Conservation (phyloP, 2,329 filamentous ascomycete genomes). For the Chrysoporthe cubensis region DNA sequence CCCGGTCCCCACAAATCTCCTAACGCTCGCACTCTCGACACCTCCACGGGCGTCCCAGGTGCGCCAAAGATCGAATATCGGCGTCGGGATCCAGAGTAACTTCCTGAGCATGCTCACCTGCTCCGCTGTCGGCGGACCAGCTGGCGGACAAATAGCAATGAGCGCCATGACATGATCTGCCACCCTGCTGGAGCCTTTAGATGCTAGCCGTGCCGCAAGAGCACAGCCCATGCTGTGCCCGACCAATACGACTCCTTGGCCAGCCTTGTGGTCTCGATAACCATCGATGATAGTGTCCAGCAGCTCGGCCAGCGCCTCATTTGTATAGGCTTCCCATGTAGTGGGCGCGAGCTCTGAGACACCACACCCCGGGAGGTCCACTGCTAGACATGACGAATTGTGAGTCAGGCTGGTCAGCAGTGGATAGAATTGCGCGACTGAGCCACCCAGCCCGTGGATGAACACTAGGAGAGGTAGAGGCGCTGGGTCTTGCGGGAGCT, state of each 20-base stretch:
- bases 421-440: conserved; percentile 82
- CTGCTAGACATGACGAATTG: conserved; percentile 79
- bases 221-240: conserved; percentile 92
- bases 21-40: conserved; percentile 75
- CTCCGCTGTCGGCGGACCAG: conserved; percentile 62
- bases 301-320: conserved; percentile 74
- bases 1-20: conserved; percentile 71
- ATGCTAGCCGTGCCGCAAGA: conserved; percentile 72
- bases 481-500: conserved; percentile 73
- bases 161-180: conserved; percentile 72
- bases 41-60: conserved; percentile 81
- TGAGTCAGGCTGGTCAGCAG: conserved; percentile 82
- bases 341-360: conserved; percentile 74
- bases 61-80: conserved; percentile 77
- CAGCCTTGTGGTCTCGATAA: conserved; percentile 66
- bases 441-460: conserved; percentile 92
- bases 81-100: conserved; percentile 70
- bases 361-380: conserved; percentile 91
- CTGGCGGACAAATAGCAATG: conserved; percentile 79
- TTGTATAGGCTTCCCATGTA: conserved; percentile 77
- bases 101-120: conserved; percentile 55
- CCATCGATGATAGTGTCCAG: conserved; percentile 75
- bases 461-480: conserved; percentile 87
- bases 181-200: conserved; percentile 54
- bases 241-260: conserved; percentile 77